phyloP scores from a whole-genome alignment of 1,139 yeast species.

The Nakaseomyces kungkrabaensis region DNA sequence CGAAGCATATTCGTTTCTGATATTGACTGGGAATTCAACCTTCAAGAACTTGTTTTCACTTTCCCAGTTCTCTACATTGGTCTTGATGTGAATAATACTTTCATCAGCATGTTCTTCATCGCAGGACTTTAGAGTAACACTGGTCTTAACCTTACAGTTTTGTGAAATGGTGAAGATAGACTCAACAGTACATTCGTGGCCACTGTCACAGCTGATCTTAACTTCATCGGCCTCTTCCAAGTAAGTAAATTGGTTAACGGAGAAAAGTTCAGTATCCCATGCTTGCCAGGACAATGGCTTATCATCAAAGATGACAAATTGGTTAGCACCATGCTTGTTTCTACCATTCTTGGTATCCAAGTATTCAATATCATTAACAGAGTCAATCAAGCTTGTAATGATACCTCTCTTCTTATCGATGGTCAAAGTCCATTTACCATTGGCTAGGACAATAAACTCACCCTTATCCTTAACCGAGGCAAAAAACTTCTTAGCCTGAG shows the following conservation, averaged over 20 bases:
- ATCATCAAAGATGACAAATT: slow-evolving; percentile 72
- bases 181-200: slow-evolving; percentile 51
- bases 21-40: slow-evolving; percentile 87
- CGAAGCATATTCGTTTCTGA: slow-evolving; percentile 63
- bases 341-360: slow-evolving; percentile 46
- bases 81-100: slow-evolving; percentile 42
- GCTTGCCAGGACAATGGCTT: slow-evolving; percentile 89
- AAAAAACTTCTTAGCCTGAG: neutral
- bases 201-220: slow-evolving; percentile 43
- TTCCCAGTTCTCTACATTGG: slow-evolving; percentile 66
- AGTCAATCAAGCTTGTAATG: slow-evolving; percentile 57
- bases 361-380: slow-evolving; percentile 52
- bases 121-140: slow-evolving; percentile 60
- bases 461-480: slow-evolving; percentile 9
- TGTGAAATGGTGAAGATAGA: slow-evolving; percentile 33
- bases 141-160: slow-evolving; percentile 50
- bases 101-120: slow-evolving; percentile 27
- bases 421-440: slow-evolving; percentile 49
- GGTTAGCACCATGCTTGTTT: slow-evolving; percentile 57
- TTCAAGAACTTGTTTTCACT: slow-evolving; percentile 81
- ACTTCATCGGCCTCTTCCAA: slow-evolving; percentile 38
- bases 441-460: slow-evolving; percentile 35
- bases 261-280: slow-evolving; percentile 92
- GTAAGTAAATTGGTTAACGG: slow-evolving; percentile 58
- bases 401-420: slow-evolving; percentile 50